Evolutionary conservation across 2,329 filamentous ascomycete genomes (phyloP).

Genomic region (Claviceps purpurea): DNA sequence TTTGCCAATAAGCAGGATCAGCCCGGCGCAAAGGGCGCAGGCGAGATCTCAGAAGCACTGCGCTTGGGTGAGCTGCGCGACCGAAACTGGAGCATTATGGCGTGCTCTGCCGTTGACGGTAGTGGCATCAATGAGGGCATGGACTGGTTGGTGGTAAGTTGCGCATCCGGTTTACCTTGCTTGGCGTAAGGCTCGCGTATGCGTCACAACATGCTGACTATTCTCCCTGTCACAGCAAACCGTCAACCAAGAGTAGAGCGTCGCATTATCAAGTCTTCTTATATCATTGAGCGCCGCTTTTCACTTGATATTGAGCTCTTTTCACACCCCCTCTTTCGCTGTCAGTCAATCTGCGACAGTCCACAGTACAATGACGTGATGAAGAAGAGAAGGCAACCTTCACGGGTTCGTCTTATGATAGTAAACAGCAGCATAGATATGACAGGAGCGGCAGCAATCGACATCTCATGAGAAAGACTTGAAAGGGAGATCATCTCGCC

Average conservation of each 20-base stretch:
- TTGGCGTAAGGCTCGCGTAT: background rate
- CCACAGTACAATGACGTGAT: conserved; percentile 19
- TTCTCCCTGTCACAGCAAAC: conserved; percentile 20
- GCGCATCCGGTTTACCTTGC: background rate
- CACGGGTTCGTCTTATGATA: conserved; percentile 13
- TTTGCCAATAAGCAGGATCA: conserved; percentile 99
- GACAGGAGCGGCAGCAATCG: conserved; percentile 6
- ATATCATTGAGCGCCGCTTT: background rate
- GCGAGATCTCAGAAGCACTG: conserved; percentile 90
- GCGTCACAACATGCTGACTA: background rate
- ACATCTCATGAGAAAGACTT: background rate
- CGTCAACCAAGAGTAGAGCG: conserved; percentile 20
- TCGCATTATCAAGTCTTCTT: conserved; percentile 1
- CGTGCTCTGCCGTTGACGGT: conserved; percentile 90
- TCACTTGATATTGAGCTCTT: background rate
- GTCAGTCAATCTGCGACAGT: conserved; percentile 12
- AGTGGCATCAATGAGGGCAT: conserved; percentile 92
- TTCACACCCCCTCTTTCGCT: background rate
- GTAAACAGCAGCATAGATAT: conserved; percentile 12
- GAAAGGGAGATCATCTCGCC: background rate
- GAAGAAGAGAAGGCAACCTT: conserved; percentile 7
- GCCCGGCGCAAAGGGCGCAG: conserved; percentile 88
- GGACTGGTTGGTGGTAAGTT: conserved; percentile 88
- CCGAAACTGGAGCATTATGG: conserved; percentile 98
- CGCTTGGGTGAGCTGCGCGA: conserved; percentile 83